phyloP scores from a whole-genome alignment of 768 basidiomycete genomes.

The Hygrophorus pudorinus region DNA sequence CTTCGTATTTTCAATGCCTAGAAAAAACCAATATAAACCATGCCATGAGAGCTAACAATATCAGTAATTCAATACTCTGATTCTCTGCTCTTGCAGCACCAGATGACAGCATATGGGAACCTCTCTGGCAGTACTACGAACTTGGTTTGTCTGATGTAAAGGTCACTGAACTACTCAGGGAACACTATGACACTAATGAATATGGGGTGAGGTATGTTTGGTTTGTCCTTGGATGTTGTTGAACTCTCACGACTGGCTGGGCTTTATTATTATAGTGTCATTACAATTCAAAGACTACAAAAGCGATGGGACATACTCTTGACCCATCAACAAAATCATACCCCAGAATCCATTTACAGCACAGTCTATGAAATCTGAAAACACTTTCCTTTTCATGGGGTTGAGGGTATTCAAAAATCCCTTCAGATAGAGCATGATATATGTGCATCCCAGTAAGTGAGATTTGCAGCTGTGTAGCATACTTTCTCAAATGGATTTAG shows the following conservation, averaged over 20 bases:
- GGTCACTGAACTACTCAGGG: neutral
- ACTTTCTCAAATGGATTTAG: no score
- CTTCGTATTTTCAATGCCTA: no score
- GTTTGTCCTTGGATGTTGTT: neutral
- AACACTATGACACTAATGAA: neutral
- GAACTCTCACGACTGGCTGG: no score
- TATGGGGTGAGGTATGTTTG: slow-evolving; percentile 1
- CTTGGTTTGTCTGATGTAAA: neutral
- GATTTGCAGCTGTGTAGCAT: no score
- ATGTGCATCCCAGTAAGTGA: no score
- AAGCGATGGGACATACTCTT: no score
- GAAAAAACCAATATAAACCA: slow-evolving; percentile 2
- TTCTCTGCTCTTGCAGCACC: neutral
- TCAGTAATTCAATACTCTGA: neutral
- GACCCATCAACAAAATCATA: no score
- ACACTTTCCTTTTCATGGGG: no score
- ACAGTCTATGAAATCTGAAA: no score
- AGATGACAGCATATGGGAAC: neutral
- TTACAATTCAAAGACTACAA: neutral
- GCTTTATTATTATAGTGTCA: neutral
- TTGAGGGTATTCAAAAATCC: no score
- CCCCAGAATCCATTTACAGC: no score
- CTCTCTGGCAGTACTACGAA: neutral
- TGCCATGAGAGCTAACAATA: neutral
- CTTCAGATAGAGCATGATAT: no score